These are phyloP conservation scores for Tolypocladium tropicale DNA, from an alignment of 2,329 filamentous ascomycete species.

Conservation along the genomic window DNA sequence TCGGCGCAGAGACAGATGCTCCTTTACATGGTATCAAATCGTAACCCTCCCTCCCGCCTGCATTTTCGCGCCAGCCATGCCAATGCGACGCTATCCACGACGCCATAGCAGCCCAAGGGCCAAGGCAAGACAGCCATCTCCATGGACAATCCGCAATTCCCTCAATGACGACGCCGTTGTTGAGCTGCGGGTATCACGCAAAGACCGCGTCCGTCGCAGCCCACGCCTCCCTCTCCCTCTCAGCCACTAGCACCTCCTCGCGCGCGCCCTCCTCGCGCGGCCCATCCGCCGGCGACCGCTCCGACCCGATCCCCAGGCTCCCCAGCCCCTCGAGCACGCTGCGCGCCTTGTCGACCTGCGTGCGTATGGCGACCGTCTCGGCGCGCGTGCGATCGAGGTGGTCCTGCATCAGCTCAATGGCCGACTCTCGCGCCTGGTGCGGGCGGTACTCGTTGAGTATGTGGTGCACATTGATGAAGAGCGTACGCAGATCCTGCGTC, in stretches of 20 bases:
- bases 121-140: neutral
- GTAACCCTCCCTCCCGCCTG: neutral
- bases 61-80: neutral
- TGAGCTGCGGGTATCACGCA: constrained; percentile 10
- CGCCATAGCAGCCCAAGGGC: neutral
- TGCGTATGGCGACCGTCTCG: constrained; percentile 61
- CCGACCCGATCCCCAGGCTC: constrained; percentile 27
- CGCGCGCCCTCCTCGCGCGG: constrained; percentile 1
- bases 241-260: constrained; percentile 7
- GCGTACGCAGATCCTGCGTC: constrained; percentile 64
- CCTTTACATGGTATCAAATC: neutral
- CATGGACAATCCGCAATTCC: neutral
- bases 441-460: constrained; percentile 90
- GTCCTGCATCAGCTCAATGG: constrained; percentile 81
- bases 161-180: neutral
- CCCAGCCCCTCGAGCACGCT: constrained; percentile 61
- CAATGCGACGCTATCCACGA: neutral
- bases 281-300: constrained; percentile 5
- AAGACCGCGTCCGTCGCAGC: constrained; percentile 30
- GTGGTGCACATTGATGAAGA: constrained; percentile 88
- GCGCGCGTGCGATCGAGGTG: constrained; percentile 61
- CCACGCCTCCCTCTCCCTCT: constrained; percentile 29
- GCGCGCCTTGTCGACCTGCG: constrained; percentile 62
- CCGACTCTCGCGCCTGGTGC: constrained; percentile 80
- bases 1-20: neutral